Evolutionary conservation across 352 stramenopile genomes (phyloP), one percentile per base, ranked within the genome.

Genomic region (Lagenidium sp.): DNA sequence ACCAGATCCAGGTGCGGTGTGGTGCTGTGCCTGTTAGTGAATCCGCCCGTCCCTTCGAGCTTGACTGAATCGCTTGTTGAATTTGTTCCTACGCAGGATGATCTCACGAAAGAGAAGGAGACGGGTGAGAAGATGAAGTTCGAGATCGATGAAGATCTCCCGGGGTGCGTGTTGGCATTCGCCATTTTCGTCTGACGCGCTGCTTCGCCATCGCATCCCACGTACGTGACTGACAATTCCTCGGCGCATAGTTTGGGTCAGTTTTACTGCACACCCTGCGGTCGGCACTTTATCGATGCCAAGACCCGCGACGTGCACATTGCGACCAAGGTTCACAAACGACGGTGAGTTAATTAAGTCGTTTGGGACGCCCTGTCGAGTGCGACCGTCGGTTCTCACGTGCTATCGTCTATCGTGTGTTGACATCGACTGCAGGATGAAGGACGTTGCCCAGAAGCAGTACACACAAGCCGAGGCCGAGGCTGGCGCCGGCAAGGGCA

Each of bases 361-460:
- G 26, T 31, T 6, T 22, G 1, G 6, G 19, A 24, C 16, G n/a
- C 13, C 4, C 39, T 45, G 20, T 35, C 7, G 4, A 19, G 16
- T 28, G 6, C 20, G 16, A 12, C 4, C 4, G 16, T 21, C 36
- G n/a, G n/a, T n/a, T n/a, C n/a, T n/a, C n/a, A n/a, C n/a, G n/a
- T n/a, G n/a, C n/a, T n/a, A n/a, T n/a, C n/a, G n/a, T n/a, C n/a
- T n/a, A n/a, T n/a, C n/a, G n/a, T n/a, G n/a, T n/a, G n/a, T n/a
- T n/a, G n/a, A n/a, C n/a, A n/a, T n/a, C n/a, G n/a, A n/a, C 30
- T 49, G 25, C 41, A 81, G 77, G 69, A 41, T 94, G 57, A 94
- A 94, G 47, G 81, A 94, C 50, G 81, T 94, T n/a, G 78, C 76
- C 15, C 81, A 94, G 60, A 72, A 90, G 72, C 81, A 94, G 54